Percentiles rank a stretch among this genome's conserved stretches.
These are phyloP conservation scores for Castanea sativa DNA, from an alignment of 306 rosid species.

Conservation along the genomic window DNA sequence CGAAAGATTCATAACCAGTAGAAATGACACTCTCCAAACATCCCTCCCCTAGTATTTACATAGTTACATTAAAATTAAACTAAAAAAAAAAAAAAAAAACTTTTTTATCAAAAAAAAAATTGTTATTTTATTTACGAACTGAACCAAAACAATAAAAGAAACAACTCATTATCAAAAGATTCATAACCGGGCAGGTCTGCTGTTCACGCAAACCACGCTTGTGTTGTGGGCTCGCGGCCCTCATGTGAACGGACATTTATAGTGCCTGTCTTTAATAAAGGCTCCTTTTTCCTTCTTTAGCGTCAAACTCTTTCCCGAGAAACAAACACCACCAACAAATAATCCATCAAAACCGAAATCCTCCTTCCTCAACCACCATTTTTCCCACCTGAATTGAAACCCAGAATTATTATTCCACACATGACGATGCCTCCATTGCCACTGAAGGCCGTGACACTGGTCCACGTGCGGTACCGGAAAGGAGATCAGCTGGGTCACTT, in stretches of 20 bases:
- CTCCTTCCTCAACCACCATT: not conserved
- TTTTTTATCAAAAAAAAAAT: too few species aligned
- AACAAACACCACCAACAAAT: not conserved
- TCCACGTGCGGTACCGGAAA: conserved; percentile 67
- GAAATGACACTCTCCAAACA: too few species aligned
- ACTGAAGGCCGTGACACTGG: conserved; percentile 73
- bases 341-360: not conserved
- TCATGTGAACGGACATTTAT: not conserved
- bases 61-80: too few species aligned
- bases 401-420: not conserved
- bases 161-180: too few species aligned
- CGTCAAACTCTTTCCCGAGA: conserved; percentile 9
- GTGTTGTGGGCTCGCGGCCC: not conserved
- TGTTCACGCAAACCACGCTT: too few species aligned
- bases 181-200: too few species aligned
- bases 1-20: too few species aligned
- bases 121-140: too few species aligned
- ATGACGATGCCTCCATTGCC: conserved; percentile 25
- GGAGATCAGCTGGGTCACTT: conserved; percentile 80
- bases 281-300: not conserved
- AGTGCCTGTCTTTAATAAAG: too few species aligned
- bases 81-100: too few species aligned
- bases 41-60: too few species aligned
- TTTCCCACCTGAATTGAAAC: not conserved
- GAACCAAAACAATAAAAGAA: too few species aligned